These are phyloP conservation scores for Bassia scoparia DNA, from an alignment of 148 eudicot genomes.

Conservation along the genomic window DNA sequence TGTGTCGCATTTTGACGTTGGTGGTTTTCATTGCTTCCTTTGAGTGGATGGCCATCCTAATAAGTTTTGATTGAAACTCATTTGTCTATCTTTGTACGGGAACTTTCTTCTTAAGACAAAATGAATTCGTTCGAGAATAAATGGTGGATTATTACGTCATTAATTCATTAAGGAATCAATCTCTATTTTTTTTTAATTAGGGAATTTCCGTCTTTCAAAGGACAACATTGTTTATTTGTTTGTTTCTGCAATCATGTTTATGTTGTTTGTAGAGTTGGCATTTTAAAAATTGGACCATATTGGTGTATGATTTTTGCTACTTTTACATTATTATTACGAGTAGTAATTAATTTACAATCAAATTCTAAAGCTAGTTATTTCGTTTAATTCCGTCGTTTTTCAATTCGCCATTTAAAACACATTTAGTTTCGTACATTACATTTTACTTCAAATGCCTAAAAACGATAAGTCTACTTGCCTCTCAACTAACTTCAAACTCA, in stretches of 20 bases:
- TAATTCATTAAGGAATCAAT: constrained; percentile 10
- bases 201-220: constrained; percentile 16
- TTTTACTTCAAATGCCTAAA: too few relatives aligned
- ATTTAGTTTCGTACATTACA: too few relatives aligned
- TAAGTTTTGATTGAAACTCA: constrained; percentile 12
- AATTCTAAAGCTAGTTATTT: too few relatives aligned
- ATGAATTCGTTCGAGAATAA: neutral
- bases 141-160: constrained; percentile 14
- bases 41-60: constrained; percentile 2
- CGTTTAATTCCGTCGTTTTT: too few relatives aligned
- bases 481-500: too few relatives aligned
- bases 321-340: neutral
- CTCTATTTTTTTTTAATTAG: neutral
- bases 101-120: constrained; percentile 5
- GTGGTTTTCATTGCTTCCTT: neutral
- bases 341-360: too few relatives aligned
- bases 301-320: neutral
- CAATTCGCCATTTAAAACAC: too few relatives aligned
- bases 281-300: neutral
- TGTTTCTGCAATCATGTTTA: neutral
- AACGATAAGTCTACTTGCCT: too few relatives aligned
- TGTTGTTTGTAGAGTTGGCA: neutral
- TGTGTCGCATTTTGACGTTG: neutral
- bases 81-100: neutral
- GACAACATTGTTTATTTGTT: constrained; percentile 6